phyloP scores from a whole-genome alignment of 257 asterid genomes.

The Forsythia viridissima region DNA sequence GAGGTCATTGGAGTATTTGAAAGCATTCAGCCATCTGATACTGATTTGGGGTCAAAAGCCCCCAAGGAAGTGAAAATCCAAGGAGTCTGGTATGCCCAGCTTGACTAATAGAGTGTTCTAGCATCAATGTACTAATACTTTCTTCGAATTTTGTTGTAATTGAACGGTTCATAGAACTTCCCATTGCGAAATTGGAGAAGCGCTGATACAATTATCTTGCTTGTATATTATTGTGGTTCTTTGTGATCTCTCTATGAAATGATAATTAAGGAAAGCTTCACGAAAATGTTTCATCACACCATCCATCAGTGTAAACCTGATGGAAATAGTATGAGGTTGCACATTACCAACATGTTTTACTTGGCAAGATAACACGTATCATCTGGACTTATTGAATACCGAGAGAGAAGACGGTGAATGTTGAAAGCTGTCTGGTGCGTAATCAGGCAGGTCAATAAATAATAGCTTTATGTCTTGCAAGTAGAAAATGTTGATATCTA shows the following conservation, averaged over 20 bases:
- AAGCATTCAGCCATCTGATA: slow-evolving; percentile 96
- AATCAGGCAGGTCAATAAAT: too few relatives aligned
- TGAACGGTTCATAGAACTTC: slow-evolving; percentile 35
- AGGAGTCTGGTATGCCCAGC: slow-evolving; percentile 98
- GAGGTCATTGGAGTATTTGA: slow-evolving; percentile 95
- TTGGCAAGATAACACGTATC: neutral
- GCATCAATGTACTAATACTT: slow-evolving; percentile 25
- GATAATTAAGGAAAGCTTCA: slow-evolving; percentile 12
- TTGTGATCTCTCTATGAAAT: slow-evolving; percentile 1
- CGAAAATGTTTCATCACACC: neutral
- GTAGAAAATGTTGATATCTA: too few relatives aligned
- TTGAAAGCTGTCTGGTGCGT: too few relatives aligned
- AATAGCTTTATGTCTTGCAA: too few relatives aligned
- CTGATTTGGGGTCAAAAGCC: slow-evolving; percentile 90
- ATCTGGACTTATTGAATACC: too few relatives aligned
- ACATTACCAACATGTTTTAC: neutral
- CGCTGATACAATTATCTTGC: slow-evolving; percentile 33
- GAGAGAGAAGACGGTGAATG: too few relatives aligned
- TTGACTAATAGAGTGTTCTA: slow-evolving; percentile 49
- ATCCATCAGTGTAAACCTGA: neutral
- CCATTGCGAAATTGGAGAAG: slow-evolving; percentile 33
- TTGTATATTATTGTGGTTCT: slow-evolving; percentile 43
- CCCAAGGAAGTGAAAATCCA: slow-evolving; percentile 96
- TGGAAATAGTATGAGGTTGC: neutral
- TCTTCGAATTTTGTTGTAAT: slow-evolving; percentile 46